Evolutionary conservation across 2,329 filamentous ascomycete genomes (phyloP).

Genomic region (Fusarium buharicum): DNA sequence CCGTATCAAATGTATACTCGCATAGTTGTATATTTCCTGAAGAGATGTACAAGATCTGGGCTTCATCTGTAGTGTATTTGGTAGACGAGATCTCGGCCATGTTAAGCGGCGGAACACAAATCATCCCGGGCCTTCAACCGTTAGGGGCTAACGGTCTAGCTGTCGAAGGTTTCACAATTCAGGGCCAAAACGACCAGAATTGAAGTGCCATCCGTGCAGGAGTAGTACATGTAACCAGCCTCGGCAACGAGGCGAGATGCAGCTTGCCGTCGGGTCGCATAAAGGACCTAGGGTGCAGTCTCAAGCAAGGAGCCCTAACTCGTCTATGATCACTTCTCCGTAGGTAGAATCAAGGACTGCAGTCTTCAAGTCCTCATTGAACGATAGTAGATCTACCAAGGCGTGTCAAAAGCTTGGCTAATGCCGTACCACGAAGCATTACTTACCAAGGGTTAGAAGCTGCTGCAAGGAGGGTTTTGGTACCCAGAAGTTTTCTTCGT

Average conservation of each 20-base stretch:
- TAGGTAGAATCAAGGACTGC: neutral
- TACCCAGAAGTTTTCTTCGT: neutral
- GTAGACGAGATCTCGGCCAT: constrained; percentile 19
- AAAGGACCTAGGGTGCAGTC: neutral
- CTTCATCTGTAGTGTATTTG: constrained; percentile 1
- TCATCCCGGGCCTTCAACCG: constrained; percentile 18
- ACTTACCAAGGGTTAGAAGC: neutral
- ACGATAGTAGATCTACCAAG: neutral
- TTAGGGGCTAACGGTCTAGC: constrained; percentile 19
- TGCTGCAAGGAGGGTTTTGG: neutral
- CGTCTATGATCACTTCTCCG: neutral
- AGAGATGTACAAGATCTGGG: constrained; percentile 25
- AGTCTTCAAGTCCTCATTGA: neutral
- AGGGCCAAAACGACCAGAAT: constrained; percentile 9
- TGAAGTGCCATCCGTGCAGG: constrained; percentile 8
- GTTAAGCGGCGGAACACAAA: constrained; percentile 14
- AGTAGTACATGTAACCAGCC: constrained; percentile 35
- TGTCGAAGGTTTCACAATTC: constrained; percentile 17
- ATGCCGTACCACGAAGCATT: neutral
- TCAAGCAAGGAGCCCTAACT: neutral
- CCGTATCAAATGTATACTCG: neutral
- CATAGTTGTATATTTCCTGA: constrained; percentile 12
- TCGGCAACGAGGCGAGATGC: constrained; percentile 36
- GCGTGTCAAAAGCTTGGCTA: neutral
- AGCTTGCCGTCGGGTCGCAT: constrained; percentile 23